phyloP scores from a whole-genome alignment of 257 asterid genomes.

The Solanum ossicruentum region DNA sequence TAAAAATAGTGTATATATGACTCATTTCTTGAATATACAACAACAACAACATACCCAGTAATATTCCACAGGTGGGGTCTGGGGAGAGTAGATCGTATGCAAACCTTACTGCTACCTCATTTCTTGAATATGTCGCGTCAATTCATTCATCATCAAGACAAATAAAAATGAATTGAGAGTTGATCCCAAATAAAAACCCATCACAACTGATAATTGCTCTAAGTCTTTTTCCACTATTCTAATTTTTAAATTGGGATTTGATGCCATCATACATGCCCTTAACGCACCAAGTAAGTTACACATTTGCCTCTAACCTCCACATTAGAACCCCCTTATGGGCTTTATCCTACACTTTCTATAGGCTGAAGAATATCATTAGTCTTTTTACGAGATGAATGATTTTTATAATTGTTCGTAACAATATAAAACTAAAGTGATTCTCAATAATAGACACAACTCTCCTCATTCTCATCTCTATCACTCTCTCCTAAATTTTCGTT shows the following conservation, averaged over 20 bases:
- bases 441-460: neutral
- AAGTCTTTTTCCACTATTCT: neutral
- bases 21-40: too few species aligned
- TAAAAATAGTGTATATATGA: too few species aligned
- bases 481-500: accelerated
- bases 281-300: neutral
- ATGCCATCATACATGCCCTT: neutral
- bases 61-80: too few species aligned
- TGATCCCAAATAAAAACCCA: neutral
- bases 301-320: neutral
- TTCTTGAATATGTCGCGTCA: neutral
- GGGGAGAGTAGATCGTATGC: too few species aligned
- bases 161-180: neutral
- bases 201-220: neutral
- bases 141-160: neutral
- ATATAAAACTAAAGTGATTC: neutral
- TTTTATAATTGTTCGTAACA: too few species aligned
- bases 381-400: too few species aligned
- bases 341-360: neutral
- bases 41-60: too few species aligned
- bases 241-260: too few species aligned
- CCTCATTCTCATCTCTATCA: neutral
- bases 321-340: neutral
- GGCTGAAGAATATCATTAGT: neutral
- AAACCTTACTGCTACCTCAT: too few species aligned